Base-by-base conservation (phyloP, 805 yeast genomes). In the Ogataea minuta region DNA sequence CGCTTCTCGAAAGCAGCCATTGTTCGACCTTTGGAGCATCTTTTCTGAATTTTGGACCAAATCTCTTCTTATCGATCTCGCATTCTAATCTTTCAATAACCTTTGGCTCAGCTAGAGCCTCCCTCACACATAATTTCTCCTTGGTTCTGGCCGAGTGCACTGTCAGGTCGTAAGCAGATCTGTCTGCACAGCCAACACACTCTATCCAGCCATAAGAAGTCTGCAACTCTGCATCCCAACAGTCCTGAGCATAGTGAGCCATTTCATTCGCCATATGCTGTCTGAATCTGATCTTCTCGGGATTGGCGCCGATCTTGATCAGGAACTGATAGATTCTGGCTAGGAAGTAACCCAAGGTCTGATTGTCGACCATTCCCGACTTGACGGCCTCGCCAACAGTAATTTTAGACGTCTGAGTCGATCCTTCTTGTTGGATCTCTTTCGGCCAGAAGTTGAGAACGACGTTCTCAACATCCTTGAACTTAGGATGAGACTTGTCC, bases 131-230 rank as follows among this genome's bases (percentile, higher is more conserved):
- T 55, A 93, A 72, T 68, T 89, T 91, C 71, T 88, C 96, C 67
- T 88, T 88, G 43, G 99, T 93, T 68, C 86, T 85, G 41, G 91
- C 93, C 31, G 97, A 69, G 64, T 93, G 99, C 46, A 95, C 99
- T 34, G 91, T 77, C 66, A 93, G 78, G 70, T 93, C 99, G 63
- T 88, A 93, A 28, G 99, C 99, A 31, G 96, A 86, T 73, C 99
- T 81, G 70, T 93, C 99, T 50, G 99, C 99, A 72, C 98, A 93
- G 53, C 99, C 99, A 63, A 93, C 97, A 81, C 99, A 95, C 72
- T 93, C 99, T 56, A 93, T 86, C 99, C 99, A 93, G 56, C 99
- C 99, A 57, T 88, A 93, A 23, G 96, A 87, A 29, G 96, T 82
- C 55, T 85, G 81, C 57, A 93, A 74, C 72, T 93, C 99, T 50